phyloP scores from a whole-genome alignment of 371 early-diverging fungal species.

The Mucor plumbeus region DNA sequence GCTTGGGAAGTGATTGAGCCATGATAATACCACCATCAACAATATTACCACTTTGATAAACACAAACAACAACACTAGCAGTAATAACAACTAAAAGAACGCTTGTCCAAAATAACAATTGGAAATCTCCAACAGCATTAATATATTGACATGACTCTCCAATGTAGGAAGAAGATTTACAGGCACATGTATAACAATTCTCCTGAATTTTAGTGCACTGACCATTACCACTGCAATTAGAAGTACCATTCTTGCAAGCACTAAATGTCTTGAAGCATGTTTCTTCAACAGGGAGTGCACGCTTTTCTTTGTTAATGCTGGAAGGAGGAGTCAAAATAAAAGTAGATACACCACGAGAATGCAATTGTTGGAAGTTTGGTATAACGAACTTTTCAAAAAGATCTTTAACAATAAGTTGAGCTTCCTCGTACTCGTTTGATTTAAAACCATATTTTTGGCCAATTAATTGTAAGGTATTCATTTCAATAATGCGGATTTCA shows the following conservation, averaged over 20 bases:
- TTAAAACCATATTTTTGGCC: conserved; percentile 37
- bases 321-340: conserved; percentile 34
- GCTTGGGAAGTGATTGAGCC: conserved; percentile 47
- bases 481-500: conserved; percentile 24
- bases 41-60: conserved; percentile 46
- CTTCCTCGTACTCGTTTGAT: conserved; percentile 43
- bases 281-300: conserved; percentile 13
- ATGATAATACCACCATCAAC: conserved; percentile 43
- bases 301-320: conserved; percentile 7
- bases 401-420: conserved; percentile 29
- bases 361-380: conserved; percentile 23
- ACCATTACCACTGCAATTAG: conserved; percentile 43
- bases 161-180: conserved; percentile 30
- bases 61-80: conserved; percentile 45
- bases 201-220: conserved; percentile 30
- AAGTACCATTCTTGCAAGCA: conserved; percentile 40
- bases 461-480: conserved; percentile 33
- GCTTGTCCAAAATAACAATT: conserved; percentile 55
- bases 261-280: conserved; percentile 29
- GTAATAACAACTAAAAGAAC: conserved; percentile 43
- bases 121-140: conserved; percentile 50
- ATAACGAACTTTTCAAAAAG: conserved; percentile 38
- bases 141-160: conserved; percentile 46
- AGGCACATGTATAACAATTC: conserved; percentile 46
- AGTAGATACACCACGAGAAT: conserved; percentile 21